Evolutionary conservation across 306 rosid genomes (phyloP), one percentile per base, ranked within the genome.

Genomic region (Oemleria cerasiformis): DNA sequence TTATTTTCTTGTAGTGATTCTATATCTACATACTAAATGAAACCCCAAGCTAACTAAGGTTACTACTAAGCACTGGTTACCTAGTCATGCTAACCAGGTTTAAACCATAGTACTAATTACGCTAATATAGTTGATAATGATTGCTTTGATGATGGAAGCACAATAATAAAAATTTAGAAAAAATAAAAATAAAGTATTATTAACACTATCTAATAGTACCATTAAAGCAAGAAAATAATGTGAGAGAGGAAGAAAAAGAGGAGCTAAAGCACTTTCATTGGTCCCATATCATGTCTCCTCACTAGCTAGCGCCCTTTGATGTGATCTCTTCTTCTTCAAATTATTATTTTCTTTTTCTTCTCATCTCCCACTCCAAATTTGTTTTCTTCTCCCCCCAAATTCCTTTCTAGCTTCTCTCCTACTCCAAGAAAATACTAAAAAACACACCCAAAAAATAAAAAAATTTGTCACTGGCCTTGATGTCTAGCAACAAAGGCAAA

Each of bases 221-320:
- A 80, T 79, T 85, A 85, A 85, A 84, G 82, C 77, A 78, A 82
- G 77, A 72, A 81, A 82, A 76, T 71, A 64, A 71, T 79, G 79
- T 63, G 74, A 42, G 78, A 61, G 77, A 77, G 78, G 74, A 72
- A 77, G 79, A 74, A 82, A 85, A 73, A 74, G 63, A 66, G 70
- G 76, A 62, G 74, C 76, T 77, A 85, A 85, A 82, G 87, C 87
- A 85, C 45, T 82, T 70, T 44, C 45, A 65, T 67, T 38, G 81
- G 86, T 64, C 85, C 89, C 84, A 82, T 77, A 59, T 48, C 77
- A 82, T 82, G 89, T 85, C 89, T 80, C 85, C 89, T 53, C 85
- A 71, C 64, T 68, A 59, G 50, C 57, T 53, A 73, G 54, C 48
- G 21, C 66, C 68, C 74, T 25, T 65, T 74, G 88, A 85, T 79